These are phyloP conservation scores for Claviceps digitariae DNA, from an alignment of 2,329 filamentous ascomycete genomes.

Conservation along the genomic window DNA sequence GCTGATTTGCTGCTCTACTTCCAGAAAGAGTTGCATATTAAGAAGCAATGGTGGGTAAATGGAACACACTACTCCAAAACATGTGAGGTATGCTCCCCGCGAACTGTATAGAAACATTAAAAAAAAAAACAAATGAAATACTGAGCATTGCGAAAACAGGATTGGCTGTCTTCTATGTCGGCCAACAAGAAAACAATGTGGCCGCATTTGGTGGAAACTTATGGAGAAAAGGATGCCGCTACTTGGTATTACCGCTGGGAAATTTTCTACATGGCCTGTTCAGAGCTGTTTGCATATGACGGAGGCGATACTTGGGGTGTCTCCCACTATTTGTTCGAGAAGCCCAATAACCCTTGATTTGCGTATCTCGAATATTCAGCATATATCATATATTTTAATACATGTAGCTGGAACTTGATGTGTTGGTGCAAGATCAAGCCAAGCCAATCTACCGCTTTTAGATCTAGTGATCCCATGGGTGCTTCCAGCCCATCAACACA, in stretches of 20 bases:
- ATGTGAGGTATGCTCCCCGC: conserved; percentile 39
- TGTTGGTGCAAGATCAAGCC: neutral
- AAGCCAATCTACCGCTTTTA: no score
- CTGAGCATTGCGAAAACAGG: conserved; percentile 18
- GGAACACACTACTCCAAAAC: conserved; percentile 56
- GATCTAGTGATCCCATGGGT: conserved; percentile 84
- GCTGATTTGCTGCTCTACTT: conserved; percentile 55
- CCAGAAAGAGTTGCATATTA: conserved; percentile 45
- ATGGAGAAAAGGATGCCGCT: conserved; percentile 43
- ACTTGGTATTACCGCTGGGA: conserved; percentile 61
- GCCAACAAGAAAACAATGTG: conserved; percentile 46
- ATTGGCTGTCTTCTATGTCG: conserved; percentile 50
- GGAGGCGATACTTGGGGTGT: conserved; percentile 57
- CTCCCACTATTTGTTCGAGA: conserved; percentile 51
- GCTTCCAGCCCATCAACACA: conserved; percentile 81
- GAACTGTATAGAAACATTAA: no score
- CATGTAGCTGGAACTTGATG: neutral
- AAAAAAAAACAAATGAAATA: neutral
- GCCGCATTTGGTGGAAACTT: conserved; percentile 51
- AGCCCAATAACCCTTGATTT: conserved; percentile 20
- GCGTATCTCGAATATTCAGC: neutral
- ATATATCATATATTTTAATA: neutral
- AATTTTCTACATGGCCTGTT: conserved; percentile 59
- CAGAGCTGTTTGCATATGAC: conserved; percentile 53
- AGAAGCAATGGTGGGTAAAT: conserved; percentile 58